These are phyloP conservation scores for Zostera marina DNA, from an alignment of 116 monocot genomes.

Conservation along the genomic window DNA sequence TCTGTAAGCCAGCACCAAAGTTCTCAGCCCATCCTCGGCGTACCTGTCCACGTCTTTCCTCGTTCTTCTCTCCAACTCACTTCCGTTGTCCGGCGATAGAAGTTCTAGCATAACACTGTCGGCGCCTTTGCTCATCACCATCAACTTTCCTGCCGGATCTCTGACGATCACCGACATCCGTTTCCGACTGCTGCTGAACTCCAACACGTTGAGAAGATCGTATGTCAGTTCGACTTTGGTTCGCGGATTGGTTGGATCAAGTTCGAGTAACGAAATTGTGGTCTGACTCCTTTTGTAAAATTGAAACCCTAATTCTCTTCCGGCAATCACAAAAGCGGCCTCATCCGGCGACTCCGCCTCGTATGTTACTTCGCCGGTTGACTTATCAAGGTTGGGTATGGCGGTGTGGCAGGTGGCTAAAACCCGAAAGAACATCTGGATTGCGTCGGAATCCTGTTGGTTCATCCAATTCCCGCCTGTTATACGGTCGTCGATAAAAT, in stretches of 20 bases:
- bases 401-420: conserved; percentile 76
- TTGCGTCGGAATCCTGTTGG: conserved; percentile 26
- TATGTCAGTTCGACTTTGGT: conserved; percentile 33
- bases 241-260: conserved; percentile 26
- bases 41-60: conserved; percentile 59
- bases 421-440: conserved; percentile 42
- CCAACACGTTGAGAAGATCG: conserved; percentile 66
- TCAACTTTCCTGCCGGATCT: conserved; percentile 36
- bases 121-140: conserved; percentile 80
- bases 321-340: conserved; percentile 69
- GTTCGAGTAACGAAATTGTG: conserved; percentile 43
- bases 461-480: conserved; percentile 51
- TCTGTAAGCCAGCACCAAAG: conserved; percentile 73
- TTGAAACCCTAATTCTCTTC: conserved; percentile 64
- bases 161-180: conserved; percentile 75
- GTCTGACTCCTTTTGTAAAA: conserved; percentile 60
- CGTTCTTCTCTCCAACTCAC: conserved; percentile 43
- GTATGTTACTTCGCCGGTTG: conserved; percentile 33
- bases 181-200: conserved; percentile 69
- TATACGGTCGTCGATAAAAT: conserved; percentile 57
- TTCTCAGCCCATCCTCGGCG: conserved; percentile 80
- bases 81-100: conserved; percentile 33
- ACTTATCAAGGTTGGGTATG: conserved; percentile 59
- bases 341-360: conserved; percentile 96
- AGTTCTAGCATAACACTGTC: conserved; percentile 96